Base-by-base conservation (phyloP, 2,329 filamentous ascomycete genomes). In the Botrytis medusae region DNA sequence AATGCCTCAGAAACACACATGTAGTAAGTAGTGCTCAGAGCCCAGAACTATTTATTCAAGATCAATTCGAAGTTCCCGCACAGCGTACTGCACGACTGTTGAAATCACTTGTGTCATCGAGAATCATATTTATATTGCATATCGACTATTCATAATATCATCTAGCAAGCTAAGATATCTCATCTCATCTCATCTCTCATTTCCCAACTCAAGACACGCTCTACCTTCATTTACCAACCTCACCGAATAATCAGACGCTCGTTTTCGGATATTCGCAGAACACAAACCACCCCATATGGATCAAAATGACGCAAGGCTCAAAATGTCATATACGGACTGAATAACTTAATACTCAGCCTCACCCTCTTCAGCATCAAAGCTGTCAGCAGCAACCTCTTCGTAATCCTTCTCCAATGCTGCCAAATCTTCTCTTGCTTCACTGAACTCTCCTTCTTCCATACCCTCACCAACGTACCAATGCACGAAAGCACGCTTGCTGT, bases 381-480 rank as follows among this genome's bases (percentile, higher is more conserved):
- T 81, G 80, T 90, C 88, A 74, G 83, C 84, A 72, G 88, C 88
- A 77, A 90, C 88, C 82, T 90, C 89, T 80, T 89, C 88, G 77
- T 91, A 91, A 78, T 91, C 89, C 81, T 87, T 88, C 83, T 91
- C 89, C 67, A 91, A 81, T 46, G 89, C 89, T 67, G 89, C 89
- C 75, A 91, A 82, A 81, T 91, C 89, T 82, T 91, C 89, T 78
- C 89, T 85, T 57, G 89, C 89, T 80, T 91, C 89, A 44, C 85
- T 87, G 83, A 91, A 91, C 80, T 91, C 89, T 76, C 89, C 89
- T 81, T 91, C 89, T 82, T 91, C 89, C 89, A 91, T 91, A 81
- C 89, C 89, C 81, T 91, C 89, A 76, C 89, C 89, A 72, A 91
- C 89, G 78, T 91, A 91, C 89, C 89, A 91, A 81, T 91, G 89